phyloP scores from a whole-genome alignment of 2,329 filamentous ascomycete genomes.

The Trichothecium roseum region DNA sequence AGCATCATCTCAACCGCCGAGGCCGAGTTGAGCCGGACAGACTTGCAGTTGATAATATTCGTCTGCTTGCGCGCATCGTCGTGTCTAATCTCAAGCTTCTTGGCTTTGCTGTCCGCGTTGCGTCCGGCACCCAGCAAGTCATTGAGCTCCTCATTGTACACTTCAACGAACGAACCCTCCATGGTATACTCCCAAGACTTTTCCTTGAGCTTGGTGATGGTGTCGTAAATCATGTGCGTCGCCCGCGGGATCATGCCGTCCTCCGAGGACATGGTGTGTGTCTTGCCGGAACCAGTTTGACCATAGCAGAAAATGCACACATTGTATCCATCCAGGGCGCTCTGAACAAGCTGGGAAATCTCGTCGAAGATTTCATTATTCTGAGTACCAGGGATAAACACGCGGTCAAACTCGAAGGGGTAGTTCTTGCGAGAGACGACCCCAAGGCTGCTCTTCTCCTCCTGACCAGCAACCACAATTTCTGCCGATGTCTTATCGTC shows the following conservation, averaged over 20 bases:
- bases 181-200: constrained; percentile 94
- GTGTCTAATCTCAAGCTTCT: constrained; percentile 83
- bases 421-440: constrained; percentile 69
- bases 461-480: constrained; percentile 71
- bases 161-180: constrained; percentile 91
- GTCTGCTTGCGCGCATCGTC: constrained; percentile 76
- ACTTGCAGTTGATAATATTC: constrained; percentile 68
- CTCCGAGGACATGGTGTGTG: constrained; percentile 81
- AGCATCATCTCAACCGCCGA: constrained; percentile 73
- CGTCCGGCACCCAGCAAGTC: constrained; percentile 61
- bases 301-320: constrained; percentile 99
- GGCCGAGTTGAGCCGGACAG: constrained; percentile 67
- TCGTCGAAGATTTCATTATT: constrained; percentile 91
- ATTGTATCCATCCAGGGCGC: constrained; percentile 92
- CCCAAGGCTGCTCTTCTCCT: constrained; percentile 72
- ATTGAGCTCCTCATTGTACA: constrained; percentile 96
- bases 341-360: constrained; percentile 94
- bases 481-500: constrained; percentile 79
- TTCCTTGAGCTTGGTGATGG: constrained; percentile 70
- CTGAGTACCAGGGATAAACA: constrained; percentile 67
- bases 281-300: constrained; percentile 95
- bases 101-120: constrained; percentile 59
- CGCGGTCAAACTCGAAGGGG: constrained; percentile 84
- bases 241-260: constrained; percentile 95
- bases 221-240: constrained; percentile 87